A percentile compares a stretch with the other conserved stretches of the same genome.
Conservation (phyloP, 2,329 filamentous ascomycete genomes). For the Aspergillus tanneri region DNA sequence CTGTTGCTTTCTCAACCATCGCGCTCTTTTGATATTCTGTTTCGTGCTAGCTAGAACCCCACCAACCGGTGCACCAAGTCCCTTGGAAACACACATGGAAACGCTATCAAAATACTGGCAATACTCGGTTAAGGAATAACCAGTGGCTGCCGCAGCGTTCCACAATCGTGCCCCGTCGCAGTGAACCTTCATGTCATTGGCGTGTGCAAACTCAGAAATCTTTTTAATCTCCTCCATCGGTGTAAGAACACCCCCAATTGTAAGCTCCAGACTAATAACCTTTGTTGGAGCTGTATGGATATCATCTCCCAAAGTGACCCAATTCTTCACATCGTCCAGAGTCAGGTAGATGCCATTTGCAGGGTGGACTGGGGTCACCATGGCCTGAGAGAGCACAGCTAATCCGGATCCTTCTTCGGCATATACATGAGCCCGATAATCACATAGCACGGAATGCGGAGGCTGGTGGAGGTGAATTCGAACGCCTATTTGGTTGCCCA, state of each 20-base stretch:
- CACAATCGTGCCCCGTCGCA: constrained; percentile 34
- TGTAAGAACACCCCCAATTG: constrained; percentile 18
- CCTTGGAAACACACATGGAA: constrained; percentile 36
- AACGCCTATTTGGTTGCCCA: constrained; percentile 42
- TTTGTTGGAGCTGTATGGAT: constrained; percentile 31
- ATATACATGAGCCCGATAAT: constrained; percentile 38
- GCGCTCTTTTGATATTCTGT: constrained; percentile 29
- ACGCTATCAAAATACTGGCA: constrained; percentile 34
- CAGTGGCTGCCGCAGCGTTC: constrained; percentile 29
- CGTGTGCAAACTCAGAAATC: constrained; percentile 25
- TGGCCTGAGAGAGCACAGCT: constrained; percentile 34
- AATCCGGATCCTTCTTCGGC: constrained; percentile 32
- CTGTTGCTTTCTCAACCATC: constrained; percentile 33
- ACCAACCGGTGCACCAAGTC: constrained; percentile 35
- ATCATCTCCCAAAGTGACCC: constrained; percentile 28
- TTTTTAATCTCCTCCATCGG: constrained; percentile 19
- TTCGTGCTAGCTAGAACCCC: constrained; percentile 31
- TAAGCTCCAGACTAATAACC: constrained; percentile 19
- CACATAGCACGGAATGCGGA: constrained; percentile 35
- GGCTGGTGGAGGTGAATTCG: constrained; percentile 34
- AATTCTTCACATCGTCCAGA: constrained; percentile 33
- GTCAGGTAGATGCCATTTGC: constrained; percentile 37
- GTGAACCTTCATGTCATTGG: constrained; percentile 30
- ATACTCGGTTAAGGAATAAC: constrained; percentile 28
- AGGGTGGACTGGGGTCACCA: constrained; percentile 29